Evolutionary conservation across 768 basidiomycete species (phyloP), one percentile per base, ranked within the genome.

Genomic region (Tylopilus rubrobrunneus): DNA sequence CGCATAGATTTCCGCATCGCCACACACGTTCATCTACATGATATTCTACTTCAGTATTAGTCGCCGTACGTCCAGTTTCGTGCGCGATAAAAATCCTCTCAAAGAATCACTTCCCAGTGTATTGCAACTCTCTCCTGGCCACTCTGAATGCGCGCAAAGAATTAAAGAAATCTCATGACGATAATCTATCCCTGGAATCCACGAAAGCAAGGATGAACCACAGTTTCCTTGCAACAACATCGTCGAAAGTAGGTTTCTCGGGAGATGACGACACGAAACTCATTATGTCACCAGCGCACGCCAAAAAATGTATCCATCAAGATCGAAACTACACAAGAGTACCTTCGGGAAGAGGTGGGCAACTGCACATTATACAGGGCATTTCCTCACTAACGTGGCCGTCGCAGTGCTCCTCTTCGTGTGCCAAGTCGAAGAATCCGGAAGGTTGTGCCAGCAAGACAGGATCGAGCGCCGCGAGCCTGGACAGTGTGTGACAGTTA

Each of bases 261-360:
- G 31, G 27, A 14, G 14, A 14, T 37, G 4, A 10, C 2, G 5
- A 11, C 14, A 9, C 19, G 21, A 39, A 31, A 2, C 42, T 36
- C 19, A 57, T 50, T n/a, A 27, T 23, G 12, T 9, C 5, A 28
- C 48, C 45, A 64, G 67, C 56, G 46, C 4, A 2, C 44, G 58
- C 74, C 75, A 43, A 75, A 77, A 47, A 79, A 79, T 57, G 80
- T 85, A 57, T 81, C 83, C 29, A 83, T 86, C 70, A 83, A 82
- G 68, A 80, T 85, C 51, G 81, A 85, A 62, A 83, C 83, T 7
- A 82, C 76, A 36, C 75, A 80, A 45, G 83, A 84, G 56, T 74
- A 72, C 47, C 64, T 71, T 47, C 74, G 69, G 40, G 81, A 82
- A 53, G 67, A 59, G 55, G 69, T 68, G n/a, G 45, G 67, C n/a